Evolutionary conservation across 768 basidiomycete species (phyloP).

Genomic region (Pleurotus cornucopiae): DNA sequence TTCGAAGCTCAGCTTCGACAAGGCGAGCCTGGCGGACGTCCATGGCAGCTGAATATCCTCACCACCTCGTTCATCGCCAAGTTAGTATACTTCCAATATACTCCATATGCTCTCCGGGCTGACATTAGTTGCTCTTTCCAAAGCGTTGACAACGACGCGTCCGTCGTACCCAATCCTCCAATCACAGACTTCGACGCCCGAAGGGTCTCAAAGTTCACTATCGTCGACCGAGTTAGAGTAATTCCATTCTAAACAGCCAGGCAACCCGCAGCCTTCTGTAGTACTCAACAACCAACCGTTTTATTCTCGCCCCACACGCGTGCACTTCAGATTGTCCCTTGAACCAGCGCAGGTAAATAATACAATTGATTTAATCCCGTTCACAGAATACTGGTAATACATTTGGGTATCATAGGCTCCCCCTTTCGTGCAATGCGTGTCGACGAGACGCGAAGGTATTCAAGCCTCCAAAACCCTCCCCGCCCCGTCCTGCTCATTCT

Average conservation of each 20-base stretch:
- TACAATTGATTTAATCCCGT: too few species aligned
- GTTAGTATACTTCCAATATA: background rate
- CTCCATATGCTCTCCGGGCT: background rate
- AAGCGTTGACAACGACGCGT: constrained; percentile 6
- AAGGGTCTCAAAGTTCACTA: constrained; percentile 6
- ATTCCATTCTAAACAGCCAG: constrained; percentile 2
- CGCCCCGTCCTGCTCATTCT: background rate
- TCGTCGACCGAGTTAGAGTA: background rate
- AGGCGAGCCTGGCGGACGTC: constrained; percentile 1
- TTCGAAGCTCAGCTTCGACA: constrained; percentile 7
- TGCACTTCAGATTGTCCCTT: too few species aligned
- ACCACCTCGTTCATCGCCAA: constrained; percentile 8
- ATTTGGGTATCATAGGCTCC: too few species aligned
- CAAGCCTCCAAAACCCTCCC: background rate
- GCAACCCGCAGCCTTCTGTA: background rate
- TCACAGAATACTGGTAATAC: too few species aligned
- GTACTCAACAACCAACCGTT: too few species aligned
- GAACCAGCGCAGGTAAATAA: too few species aligned
- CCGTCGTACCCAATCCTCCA: background rate
- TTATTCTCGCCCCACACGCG: too few species aligned
- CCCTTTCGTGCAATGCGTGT: too few species aligned
- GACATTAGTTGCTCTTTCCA: background rate
- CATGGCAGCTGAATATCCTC: constrained; percentile 4
- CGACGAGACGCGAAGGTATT: background rate
- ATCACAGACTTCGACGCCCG: constrained; percentile 6